Conservation (phyloP, 106 monocot species). For the Dendrobium officinale region DNA sequence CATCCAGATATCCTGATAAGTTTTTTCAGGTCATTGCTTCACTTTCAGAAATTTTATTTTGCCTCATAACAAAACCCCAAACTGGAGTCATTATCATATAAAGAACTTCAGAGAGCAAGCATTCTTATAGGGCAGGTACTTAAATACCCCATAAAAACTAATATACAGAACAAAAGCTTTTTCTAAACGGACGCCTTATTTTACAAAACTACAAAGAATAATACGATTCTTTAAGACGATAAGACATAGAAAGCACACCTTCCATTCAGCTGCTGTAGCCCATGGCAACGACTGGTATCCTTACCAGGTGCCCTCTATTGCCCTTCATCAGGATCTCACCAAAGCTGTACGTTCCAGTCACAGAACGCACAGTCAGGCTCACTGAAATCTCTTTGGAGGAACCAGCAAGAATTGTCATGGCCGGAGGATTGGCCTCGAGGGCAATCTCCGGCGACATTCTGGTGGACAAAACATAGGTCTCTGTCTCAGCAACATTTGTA, state of each 20-base stretch:
- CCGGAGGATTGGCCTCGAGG: slow-evolving; percentile 60
- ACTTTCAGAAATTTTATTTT: neutral
- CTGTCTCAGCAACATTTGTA: slow-evolving; percentile 61
- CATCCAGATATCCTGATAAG: too few relatives aligned
- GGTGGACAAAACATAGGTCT: slow-evolving; percentile 69
- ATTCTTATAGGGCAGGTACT: neutral
- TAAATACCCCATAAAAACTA: neutral
- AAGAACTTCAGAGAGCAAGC: neutral
- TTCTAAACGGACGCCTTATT: slow-evolving; percentile 8
- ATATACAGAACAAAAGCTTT: slow-evolving; percentile 8
- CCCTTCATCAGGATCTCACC: slow-evolving; percentile 93
- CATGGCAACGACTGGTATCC: slow-evolving; percentile 84
- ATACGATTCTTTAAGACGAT: neutral
- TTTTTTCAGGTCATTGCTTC: neutral
- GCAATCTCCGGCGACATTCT: slow-evolving; percentile 93
- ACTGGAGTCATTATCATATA: neutral
- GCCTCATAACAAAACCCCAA: neutral
- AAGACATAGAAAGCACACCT: neutral
- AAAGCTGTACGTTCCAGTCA: slow-evolving; percentile 72
- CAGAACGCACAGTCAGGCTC: slow-evolving; percentile 66
- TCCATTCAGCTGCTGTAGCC: slow-evolving; percentile 35
- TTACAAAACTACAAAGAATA: slow-evolving; percentile 40
- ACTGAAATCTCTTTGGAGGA: slow-evolving; percentile 46
- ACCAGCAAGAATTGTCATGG: slow-evolving; percentile 67
- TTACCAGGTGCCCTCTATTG: slow-evolving; percentile 65